Evolutionary conservation across 2,329 filamentous ascomycete species (phyloP), one percentile per base, ranked within the genome.

Genomic region (Didymosphaeria variabile): DNA sequence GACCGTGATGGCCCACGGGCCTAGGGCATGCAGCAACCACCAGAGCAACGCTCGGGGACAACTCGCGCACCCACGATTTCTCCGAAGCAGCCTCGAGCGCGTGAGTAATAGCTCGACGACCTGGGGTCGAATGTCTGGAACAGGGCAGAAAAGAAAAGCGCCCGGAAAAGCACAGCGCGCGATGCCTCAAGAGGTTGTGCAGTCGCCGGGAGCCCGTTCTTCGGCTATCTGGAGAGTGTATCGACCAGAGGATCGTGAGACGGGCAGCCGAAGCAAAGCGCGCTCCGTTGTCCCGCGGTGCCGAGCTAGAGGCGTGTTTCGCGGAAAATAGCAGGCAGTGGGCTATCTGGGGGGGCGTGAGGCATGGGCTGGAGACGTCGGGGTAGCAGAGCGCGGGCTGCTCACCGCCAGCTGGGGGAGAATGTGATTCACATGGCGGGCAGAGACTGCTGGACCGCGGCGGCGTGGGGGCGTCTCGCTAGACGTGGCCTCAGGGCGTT

Each of bases 261-360:
- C 36, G 62, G 57, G 19, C 46, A 56, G 66, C 70, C 71, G 71
- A 72, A 69, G 69, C 67, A 73, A 73, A 72, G 66, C 71, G 69
- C 59, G 53, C 21, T 57, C 62, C 59, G 54, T 63, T 65, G 42
- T 60, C 59, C 64, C 65, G 68, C 57, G 46, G 57, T 67, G 62
- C 70, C 70, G 69, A 72, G 69, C 66, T 55, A 36, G 32, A 52
- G 15, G 32, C 32, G 21, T 52, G 49, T 15, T 6, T 38, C 49
- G 61, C 60, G 65, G 66, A 71, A 67, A 70, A 66, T 17, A 56
- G 62, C 56, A 64, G 55, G 66, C 63, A 57, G 12, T 49, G 57
- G 21, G 55, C 29, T n/a, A 26, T 38, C 44, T 57, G 53, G 57
- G 36, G 49, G 53, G 31, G 55, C 40, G 23, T 42, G 46, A 40